A percentile compares a stretch with the other conserved stretches of the same genome.
These are phyloP conservation scores for Megacollybia platyphylla DNA, from an alignment of 1,284 basidiomycete species.

Conservation along the genomic window DNA sequence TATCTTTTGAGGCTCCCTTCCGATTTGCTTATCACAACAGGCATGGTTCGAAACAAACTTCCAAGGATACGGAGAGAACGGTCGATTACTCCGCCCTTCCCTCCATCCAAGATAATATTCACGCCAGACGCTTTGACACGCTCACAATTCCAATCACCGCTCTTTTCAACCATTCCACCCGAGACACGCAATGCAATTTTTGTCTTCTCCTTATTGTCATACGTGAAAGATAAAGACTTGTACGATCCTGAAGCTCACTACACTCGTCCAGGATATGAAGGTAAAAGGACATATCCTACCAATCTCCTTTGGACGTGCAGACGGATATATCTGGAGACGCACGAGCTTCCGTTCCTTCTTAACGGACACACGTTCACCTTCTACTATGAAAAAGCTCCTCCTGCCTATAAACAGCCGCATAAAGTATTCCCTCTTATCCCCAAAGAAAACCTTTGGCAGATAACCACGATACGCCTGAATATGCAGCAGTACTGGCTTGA, in stretches of 20 bases:
- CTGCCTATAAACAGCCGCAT: not conserved
- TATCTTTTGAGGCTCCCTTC: too few relatives aligned
- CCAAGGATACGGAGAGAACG: too few relatives aligned
- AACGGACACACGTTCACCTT: slow-evolving; percentile 13
- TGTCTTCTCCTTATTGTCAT: slow-evolving; percentile 8
- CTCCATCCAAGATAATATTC: too few relatives aligned
- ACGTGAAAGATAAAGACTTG: slow-evolving; percentile 8
- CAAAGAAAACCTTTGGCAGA: slow-evolving; percentile 7
- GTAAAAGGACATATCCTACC: slow-evolving; percentile 7
- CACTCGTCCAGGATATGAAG: slow-evolving; percentile 11
- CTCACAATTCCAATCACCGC: slow-evolving; percentile 4
- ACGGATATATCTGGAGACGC: slow-evolving; percentile 12
- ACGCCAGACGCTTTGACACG: slow-evolving; percentile 7
- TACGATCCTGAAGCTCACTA: slow-evolving; percentile 9
- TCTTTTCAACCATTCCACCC: slow-evolving; percentile 10
- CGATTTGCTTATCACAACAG: too few relatives aligned
- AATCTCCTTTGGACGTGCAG: slow-evolving; percentile 12
- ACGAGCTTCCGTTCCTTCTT: slow-evolving; percentile 8
- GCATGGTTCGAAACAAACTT: too few relatives aligned
- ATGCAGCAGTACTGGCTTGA: slow-evolving; percentile 14
- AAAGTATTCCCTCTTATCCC: slow-evolving; percentile 4
- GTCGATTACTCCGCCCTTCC: too few relatives aligned
- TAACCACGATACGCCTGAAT: slow-evolving; percentile 11
- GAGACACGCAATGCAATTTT: slow-evolving; percentile 13
- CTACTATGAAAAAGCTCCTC: slow-evolving; percentile 7